Conservation (phyloP, 495 filamentous ascomycete species). For the Glarea lozoyensis region DNA sequence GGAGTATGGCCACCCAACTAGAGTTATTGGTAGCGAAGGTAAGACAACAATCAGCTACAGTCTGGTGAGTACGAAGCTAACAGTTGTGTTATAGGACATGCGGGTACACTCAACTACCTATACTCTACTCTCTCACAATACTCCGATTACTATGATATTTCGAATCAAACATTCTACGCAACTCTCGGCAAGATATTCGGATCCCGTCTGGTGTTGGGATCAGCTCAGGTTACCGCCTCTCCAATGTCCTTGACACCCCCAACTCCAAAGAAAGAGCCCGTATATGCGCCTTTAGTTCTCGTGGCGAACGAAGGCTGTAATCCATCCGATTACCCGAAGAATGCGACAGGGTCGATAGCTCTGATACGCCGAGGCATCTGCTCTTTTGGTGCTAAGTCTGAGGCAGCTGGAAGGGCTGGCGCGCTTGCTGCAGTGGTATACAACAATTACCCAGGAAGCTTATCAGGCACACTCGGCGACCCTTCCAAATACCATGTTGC, state of each 20-base stretch:
- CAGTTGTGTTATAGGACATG: constrained; percentile 35
- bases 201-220: constrained; percentile 44
- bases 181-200: constrained; percentile 49
- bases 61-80: constrained; percentile 8
- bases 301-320: constrained; percentile 40
- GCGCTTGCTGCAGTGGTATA: constrained; percentile 53
- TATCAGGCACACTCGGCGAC: constrained; percentile 44
- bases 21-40: constrained; percentile 56
- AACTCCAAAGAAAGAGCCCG: constrained; percentile 45
- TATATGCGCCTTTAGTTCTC: constrained; percentile 32
- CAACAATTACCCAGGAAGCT: constrained; percentile 39
- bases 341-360: constrained; percentile 40
- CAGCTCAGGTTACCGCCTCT: constrained; percentile 35
- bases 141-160: constrained; percentile 48
- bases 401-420: constrained; percentile 44
- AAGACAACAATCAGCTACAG: constrained; percentile 12
- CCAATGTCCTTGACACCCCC: constrained; percentile 54
- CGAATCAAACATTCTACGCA: constrained; percentile 49
- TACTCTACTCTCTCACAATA: constrained; percentile 37
- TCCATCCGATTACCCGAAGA: constrained; percentile 32
- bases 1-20: constrained; percentile 52
- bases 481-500: constrained; percentile 45
- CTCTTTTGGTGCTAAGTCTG: constrained; percentile 51
- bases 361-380: constrained; percentile 49
- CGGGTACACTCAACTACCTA: constrained; percentile 51